Base-by-base conservation (phyloP, 371 early-diverging fungal genomes). In the Apophysomyces variabilis region DNA sequence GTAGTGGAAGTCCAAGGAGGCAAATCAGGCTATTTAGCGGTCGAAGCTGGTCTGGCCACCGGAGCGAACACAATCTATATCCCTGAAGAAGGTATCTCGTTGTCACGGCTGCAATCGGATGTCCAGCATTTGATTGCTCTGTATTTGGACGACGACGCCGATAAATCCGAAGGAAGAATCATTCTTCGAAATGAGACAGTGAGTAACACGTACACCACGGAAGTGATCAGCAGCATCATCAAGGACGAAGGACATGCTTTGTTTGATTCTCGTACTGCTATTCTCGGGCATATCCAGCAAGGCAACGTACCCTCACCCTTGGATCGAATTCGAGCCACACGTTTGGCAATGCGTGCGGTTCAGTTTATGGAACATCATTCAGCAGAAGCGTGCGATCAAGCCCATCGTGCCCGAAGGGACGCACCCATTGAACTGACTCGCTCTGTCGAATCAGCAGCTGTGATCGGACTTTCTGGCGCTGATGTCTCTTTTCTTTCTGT, bases 1-100 rank as follows among this genome's bases (percentile, higher is more conserved):
- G 92, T 99, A 7, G 94, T 99, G 26, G 99, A 99, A 83, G 96
- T 98, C 12, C 97, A 97, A 70, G 99, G 99, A 44, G 99, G 98
- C 44, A 90, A 93, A 64, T 93, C 95, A 77, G 99, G 99, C 5
- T 99, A 93, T 77, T 81, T 99, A 66, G 95, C 99, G 4, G 90
- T 93, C 1, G 81, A 97, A 75, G 95, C 93, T 13, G 99, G 97
- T 13, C 84, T 99, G 13, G 93, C 91, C 7, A 84, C 90, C 37
- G 99, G 99, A 54, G 98, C 99, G 1, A 95, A 95, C 18, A 92
- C 92, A 7, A 87, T 92, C 11, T 99, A 99, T 77, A 99, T 96
- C 68, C 99, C 99, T 35, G 99, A 99, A 81, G 93, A 94, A 70
- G 96, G 96, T 7, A 85, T 99, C 50, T 87, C 81, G 38, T 78